Conservation (phyloP, 371 early-diverging fungal genomes). For the Mortierella sp. region DNA sequence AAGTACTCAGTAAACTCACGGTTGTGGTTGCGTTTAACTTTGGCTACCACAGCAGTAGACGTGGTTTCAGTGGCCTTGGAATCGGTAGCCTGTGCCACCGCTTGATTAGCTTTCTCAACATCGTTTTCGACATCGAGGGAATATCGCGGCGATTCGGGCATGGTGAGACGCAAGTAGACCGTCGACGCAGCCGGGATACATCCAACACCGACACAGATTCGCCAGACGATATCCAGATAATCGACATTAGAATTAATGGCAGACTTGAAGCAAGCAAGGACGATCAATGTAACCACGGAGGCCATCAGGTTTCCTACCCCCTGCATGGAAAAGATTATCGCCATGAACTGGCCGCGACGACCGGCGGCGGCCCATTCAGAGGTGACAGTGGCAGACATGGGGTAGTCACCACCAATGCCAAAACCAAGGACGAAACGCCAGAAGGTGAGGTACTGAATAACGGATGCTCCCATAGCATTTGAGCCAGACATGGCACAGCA, state of each 20-base stretch:
- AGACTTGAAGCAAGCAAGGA: constrained; percentile 66
- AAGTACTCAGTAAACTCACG: constrained; percentile 64
- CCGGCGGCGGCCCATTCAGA: constrained; percentile 76
- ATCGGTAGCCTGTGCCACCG: constrained; percentile 64
- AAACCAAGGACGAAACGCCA: constrained; percentile 78
- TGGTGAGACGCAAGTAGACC: constrained; percentile 86
- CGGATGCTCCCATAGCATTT: constrained; percentile 62
- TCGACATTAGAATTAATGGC: constrained; percentile 73
- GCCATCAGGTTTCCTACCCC: constrained; percentile 77
- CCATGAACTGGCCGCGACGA: constrained; percentile 75
- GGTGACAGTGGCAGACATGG: constrained; percentile 76
- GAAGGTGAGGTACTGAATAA: constrained; percentile 69
- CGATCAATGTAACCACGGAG: constrained; percentile 64
- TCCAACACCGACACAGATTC: constrained; percentile 81
- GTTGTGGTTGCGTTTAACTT: constrained; percentile 44
- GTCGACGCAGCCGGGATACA: constrained; percentile 82
- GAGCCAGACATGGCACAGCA: constrained; percentile 72
- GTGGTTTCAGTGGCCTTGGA: constrained; percentile 58
- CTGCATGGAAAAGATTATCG: constrained; percentile 80
- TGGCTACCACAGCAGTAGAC: constrained; percentile 55
- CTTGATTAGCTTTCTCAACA: constrained; percentile 53
- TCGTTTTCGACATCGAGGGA: constrained; percentile 79
- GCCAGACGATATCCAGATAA: constrained; percentile 87
- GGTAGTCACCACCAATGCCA: constrained; percentile 76
- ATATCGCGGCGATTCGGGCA: constrained; percentile 91